A percentile compares a stretch with the other conserved stretches of the same genome.
Evolutionary conservation across 2,329 filamentous ascomycete genomes (phyloP).

Genomic region (Waltergamsia citrina): DNA sequence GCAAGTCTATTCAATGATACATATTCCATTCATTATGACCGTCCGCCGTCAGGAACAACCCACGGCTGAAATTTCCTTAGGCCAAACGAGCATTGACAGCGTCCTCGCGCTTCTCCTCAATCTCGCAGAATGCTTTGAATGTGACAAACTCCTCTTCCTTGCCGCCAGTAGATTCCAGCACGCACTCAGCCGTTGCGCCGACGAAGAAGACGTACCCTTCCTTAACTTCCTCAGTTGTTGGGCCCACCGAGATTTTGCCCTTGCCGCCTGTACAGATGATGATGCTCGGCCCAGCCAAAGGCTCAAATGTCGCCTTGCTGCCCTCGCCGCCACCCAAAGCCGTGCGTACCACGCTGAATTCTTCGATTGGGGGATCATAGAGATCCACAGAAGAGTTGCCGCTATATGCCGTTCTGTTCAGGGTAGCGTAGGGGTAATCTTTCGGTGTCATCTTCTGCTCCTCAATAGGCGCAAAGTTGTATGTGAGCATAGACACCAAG

Average conservation of each 20-base stretch:
- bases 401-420: constrained; percentile 76
- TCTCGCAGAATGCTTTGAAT: constrained; percentile 91
- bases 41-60: too few species aligned
- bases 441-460: constrained; percentile 86
- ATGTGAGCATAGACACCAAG: constrained; percentile 84
- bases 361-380: constrained; percentile 94
- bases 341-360: constrained; percentile 84
- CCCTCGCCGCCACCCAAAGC: constrained; percentile 53
- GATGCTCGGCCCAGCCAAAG: constrained; percentile 81
- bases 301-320: constrained; percentile 81
- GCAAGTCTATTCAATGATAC: background rate
- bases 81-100: too few species aligned
- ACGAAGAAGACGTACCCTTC: constrained; percentile 75
- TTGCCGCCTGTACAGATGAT: constrained; percentile 80
- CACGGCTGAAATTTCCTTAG: too few species aligned
- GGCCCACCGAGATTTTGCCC: constrained; percentile 77
- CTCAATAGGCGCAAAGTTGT: constrained; percentile 87
- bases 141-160: constrained; percentile 67
- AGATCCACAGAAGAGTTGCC: constrained; percentile 63
- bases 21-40: background rate
- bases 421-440: constrained; percentile 76
- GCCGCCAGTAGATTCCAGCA: constrained; percentile 58
- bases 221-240: constrained; percentile 65
- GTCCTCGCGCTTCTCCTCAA: too few species aligned
- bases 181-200: constrained; percentile 75